These are phyloP conservation scores for Bretschneidera sinensis DNA, from an alignment of 345 rosid species.

Conservation along the genomic window DNA sequence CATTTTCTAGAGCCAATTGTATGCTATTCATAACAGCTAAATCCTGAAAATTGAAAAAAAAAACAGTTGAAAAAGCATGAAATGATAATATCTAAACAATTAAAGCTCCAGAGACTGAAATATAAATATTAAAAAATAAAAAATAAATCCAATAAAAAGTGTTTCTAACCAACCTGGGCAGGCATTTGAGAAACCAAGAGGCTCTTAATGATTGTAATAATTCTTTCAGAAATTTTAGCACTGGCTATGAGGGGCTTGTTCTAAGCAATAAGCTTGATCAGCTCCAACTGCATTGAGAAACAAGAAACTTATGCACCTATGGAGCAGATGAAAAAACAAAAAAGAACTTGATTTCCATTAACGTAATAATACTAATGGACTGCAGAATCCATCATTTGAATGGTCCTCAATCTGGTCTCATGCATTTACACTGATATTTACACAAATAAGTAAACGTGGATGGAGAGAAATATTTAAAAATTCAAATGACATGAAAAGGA, in stretches of 20 bases:
- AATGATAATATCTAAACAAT: neutral
- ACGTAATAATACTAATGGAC: too few species aligned
- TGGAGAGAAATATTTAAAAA: too few species aligned
- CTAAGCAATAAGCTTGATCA: constrained; percentile 60
- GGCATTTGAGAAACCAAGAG: constrained; percentile 51
- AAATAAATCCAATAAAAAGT: constrained; percentile 9
- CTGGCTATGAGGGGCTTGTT: constrained; percentile 64
- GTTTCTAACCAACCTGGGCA: constrained; percentile 49
- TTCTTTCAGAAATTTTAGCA: constrained; percentile 64
- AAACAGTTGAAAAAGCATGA: neutral
- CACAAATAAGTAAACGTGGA: too few species aligned
- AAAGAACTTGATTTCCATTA: too few species aligned
- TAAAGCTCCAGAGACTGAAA: too few species aligned
- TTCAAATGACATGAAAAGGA: too few species aligned
- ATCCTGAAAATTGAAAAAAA: constrained; percentile 48
- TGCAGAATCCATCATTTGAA: too few species aligned
- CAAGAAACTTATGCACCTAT: neutral
- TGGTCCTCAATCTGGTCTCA: too few species aligned
- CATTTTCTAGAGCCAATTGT: constrained; percentile 73
- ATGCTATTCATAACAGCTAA: constrained; percentile 75
- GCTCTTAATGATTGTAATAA: constrained; percentile 48
- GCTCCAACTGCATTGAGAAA: constrained; percentile 56
- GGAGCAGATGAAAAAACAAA: neutral
- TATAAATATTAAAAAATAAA: too few species aligned
- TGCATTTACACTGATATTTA: too few species aligned